Conservation (phyloP, 257 asterid genomes). For the Petrea volubilis region DNA sequence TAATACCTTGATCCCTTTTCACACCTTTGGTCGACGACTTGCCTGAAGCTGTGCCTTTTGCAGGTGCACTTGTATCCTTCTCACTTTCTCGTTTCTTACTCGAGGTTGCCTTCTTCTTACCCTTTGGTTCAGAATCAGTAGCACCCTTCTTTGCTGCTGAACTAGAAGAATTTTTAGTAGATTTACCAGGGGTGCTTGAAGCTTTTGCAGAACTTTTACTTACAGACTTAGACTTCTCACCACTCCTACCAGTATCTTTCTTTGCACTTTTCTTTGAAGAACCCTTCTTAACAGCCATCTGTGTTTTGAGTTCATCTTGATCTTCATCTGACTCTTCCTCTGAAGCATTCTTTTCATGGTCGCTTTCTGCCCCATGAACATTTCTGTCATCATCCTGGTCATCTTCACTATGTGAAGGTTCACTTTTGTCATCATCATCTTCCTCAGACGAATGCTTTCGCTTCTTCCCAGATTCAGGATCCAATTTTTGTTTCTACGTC, state of each 20-base stretch:
- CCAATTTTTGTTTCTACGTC: constrained; percentile 55
- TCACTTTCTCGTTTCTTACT: constrained; percentile 50
- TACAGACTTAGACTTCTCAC: constrained; percentile 48
- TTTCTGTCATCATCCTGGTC: constrained; percentile 40
- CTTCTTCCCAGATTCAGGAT: constrained; percentile 55
- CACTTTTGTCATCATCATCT: constrained; percentile 46
- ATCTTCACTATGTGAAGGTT: constrained; percentile 47
- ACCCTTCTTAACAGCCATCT: constrained; percentile 40
- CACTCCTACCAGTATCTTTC: constrained; percentile 42
- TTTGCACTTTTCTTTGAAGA: constrained; percentile 49
- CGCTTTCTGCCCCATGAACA: constrained; percentile 47
- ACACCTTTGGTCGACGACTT: constrained; percentile 45
- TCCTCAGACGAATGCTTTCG: constrained; percentile 45
- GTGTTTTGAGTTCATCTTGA: constrained; percentile 47
- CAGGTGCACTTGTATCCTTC: constrained; percentile 37
- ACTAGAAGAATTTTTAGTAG: constrained; percentile 48
- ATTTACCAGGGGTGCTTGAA: too few species aligned
- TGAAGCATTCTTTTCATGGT: constrained; percentile 43
- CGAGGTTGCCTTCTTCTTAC: constrained; percentile 36
- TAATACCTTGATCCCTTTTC: constrained; percentile 57
- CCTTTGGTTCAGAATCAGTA: constrained; percentile 46
- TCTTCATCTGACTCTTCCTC: constrained; percentile 42
- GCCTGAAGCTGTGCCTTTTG: constrained; percentile 49
- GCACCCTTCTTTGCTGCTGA: constrained; percentile 49
- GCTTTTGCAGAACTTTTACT: too few species aligned